Conservation (phyloP, 768 basidiomycete genomes). For the Lactarius akahatsu region DNA sequence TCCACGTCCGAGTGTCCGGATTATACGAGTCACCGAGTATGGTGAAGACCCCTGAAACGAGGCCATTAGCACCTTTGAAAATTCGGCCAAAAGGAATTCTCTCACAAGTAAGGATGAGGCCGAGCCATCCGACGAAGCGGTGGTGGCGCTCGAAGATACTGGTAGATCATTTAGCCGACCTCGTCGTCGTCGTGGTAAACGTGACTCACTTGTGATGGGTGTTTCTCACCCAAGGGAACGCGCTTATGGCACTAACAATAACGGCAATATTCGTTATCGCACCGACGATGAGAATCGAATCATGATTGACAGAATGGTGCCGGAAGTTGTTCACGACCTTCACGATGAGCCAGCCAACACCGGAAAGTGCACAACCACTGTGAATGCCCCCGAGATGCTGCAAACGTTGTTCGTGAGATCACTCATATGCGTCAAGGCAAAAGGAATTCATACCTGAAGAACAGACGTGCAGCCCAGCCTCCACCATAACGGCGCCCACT, state of each 20-base stretch:
- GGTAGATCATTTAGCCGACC: conserved; percentile 26
- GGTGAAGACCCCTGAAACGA: conserved; percentile 42
- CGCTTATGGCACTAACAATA: conserved; percentile 39
- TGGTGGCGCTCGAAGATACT: conserved; percentile 47
- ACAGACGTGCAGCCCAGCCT: conserved; percentile 72
- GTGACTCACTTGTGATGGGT: conserved; percentile 44
- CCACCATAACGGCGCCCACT: conserved; percentile 76
- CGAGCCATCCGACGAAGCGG: conserved; percentile 46
- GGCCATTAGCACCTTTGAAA: conserved; percentile 23
- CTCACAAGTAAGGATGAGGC: conserved; percentile 32
- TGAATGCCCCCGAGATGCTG: conserved; percentile 47
- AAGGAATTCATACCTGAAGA: conserved; percentile 49
- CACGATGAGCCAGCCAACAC: conserved; percentile 40
- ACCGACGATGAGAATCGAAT: conserved; percentile 40
- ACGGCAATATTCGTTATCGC: conserved; percentile 43
- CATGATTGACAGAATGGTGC: conserved; percentile 38
- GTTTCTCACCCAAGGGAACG: conserved; percentile 46
- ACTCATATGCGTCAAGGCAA: neutral
- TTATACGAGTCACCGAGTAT: conserved; percentile 44
- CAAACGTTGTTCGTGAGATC: conserved; percentile 18
- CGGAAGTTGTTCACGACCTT: conserved; percentile 40
- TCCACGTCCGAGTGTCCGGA: conserved; percentile 38
- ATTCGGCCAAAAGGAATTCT: neutral
- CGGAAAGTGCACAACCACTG: conserved; percentile 44
- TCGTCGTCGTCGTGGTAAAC: neutral